Evolutionary conservation across 2,329 filamentous ascomycete species (phyloP), one percentile per base, ranked within the genome.

Genomic region (Beauveria rudraprayagi): DNA sequence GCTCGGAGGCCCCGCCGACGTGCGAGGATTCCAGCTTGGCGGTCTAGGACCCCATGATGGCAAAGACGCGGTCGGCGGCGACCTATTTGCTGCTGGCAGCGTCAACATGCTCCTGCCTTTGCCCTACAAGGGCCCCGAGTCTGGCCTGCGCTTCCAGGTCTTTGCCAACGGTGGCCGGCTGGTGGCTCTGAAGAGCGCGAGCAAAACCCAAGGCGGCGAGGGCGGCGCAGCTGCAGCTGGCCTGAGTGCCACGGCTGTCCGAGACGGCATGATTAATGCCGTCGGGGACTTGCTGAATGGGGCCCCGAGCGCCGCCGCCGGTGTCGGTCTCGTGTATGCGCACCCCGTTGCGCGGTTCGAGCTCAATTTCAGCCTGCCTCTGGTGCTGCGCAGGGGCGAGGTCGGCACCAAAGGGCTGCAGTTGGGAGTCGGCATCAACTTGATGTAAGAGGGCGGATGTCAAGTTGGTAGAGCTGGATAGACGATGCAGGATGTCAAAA

Each of bases 341-440:
- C 93, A 97, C 70, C 92, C 92, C 0, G 88, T 93, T 22, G 94
- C 94, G 11, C 80, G 94, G 61, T 97, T 99, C 65, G 94, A 99
- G 78, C 79, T 99, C 67, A 99, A 99, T 75, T 96, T 99, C 72
- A 92, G 90, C 68, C 74, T 99, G 66, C 94, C 94, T 1, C 73
- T 99, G 62, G 87, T 93, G 19, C 74, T 91, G 69, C 83, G 94
- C 62, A 87, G 83, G 65, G 92, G 91, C 41, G 94, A 99, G 76
- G 88, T 94, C 67, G 88, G 86, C 17, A 85, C 93, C 60, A 99
- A 99, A 77, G 94, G 94, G 1, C 71, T 99, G 65, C 92, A 94
- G 72, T 87, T 99, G 68, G 94, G 94, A n/a, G 91, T 99, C 46
- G 94, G 94, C 55, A 92, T 99, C 70, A 95, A 90, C 76, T 97